Base-by-base conservation (phyloP, 1,284 basidiomycete species). In the Boletus austroedulis region DNA sequence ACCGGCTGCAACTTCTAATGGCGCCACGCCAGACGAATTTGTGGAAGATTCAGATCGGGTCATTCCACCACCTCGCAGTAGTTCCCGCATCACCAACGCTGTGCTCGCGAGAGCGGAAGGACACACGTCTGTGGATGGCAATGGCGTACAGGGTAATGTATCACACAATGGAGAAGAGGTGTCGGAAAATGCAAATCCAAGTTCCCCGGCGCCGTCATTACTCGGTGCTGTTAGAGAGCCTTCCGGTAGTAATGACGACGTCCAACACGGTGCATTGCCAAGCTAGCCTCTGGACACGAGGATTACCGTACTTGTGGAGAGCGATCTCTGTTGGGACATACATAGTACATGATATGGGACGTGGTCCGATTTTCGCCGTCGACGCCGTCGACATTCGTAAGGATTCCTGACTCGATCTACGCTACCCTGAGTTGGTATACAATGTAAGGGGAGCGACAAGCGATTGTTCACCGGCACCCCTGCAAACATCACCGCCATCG, bases 381-480 rank as follows among this genome's bases (percentile, higher is more conserved):
- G 29, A 46, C 46, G 48, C 41, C 47, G 34, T 28, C 61, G 29
- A 26, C 57, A 50, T 40, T 41, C 28, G 52, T 47, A 17, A 11
- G 45, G 51, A 41, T 70, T 68, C 69, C 56, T 50, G 53, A 44
- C 43, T 40, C 36, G 67, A 70, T 72, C 56, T 68, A 49, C 66
- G 41, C 21, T 53, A n/a, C 40, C 44, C 55, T 49, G 36, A 24
- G n/a, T 8, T n/a, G 46, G 45, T 50, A 15, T 44, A 19, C 46
- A 34, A 26, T 45, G 28, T 26, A 44, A 24, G 43, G 32, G 34
- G 40, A 38, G 19, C 8, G 11, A 44, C 46, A 21, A 41, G 38
- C 17, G 11, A 21, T 21, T 0, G 50, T 28, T 47, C 40, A 26
- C 24, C 50, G 38, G 38, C n/a, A 40, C 10, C 38, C 61, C 47